These are phyloP conservation scores for Cochlearia excelsa DNA, from an alignment of 345 rosid genomes.

Conservation along the genomic window DNA sequence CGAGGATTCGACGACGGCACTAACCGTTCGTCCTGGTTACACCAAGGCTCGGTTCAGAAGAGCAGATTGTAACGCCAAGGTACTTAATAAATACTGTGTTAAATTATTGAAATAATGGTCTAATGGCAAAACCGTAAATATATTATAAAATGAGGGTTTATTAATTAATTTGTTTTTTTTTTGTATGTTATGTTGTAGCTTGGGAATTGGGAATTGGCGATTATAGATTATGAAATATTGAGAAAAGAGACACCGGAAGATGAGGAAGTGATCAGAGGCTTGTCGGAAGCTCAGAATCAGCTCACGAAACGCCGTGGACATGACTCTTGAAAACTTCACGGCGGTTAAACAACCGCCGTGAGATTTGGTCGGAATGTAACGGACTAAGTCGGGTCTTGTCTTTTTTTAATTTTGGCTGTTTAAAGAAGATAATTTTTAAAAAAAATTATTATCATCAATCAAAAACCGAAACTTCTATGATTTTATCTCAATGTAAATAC, in stretches of 20 bases:
- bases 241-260: constrained; percentile 58
- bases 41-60: constrained; percentile 80
- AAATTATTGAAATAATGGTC: too few relatives aligned
- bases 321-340: constrained; percentile 11
- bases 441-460: not conserved
- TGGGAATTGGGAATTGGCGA: constrained; percentile 63
- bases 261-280: constrained; percentile 53
- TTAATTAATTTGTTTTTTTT: too few relatives aligned
- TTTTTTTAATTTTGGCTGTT: not conserved
- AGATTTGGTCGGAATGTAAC: not conserved
- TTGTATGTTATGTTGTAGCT: constrained; percentile 39
- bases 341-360: constrained; percentile 9
- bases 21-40: constrained; percentile 59
- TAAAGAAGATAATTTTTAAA: constrained; percentile 1
- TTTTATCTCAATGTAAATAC: too few relatives aligned
- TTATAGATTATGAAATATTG: constrained; percentile 66
- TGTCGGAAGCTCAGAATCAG: constrained; percentile 48
- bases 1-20: constrained; percentile 69
- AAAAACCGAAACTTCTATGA: not conserved
- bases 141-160: too few relatives aligned
- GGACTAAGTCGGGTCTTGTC: not conserved
- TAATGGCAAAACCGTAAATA: too few relatives aligned
- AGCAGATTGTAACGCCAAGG: constrained; percentile 83
- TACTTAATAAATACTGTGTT: constrained; percentile 7
- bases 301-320: constrained; percentile 42